Evolutionary conservation across 2,329 filamentous ascomycete genomes (phyloP).

Genomic region (Aspergillus sp.): DNA sequence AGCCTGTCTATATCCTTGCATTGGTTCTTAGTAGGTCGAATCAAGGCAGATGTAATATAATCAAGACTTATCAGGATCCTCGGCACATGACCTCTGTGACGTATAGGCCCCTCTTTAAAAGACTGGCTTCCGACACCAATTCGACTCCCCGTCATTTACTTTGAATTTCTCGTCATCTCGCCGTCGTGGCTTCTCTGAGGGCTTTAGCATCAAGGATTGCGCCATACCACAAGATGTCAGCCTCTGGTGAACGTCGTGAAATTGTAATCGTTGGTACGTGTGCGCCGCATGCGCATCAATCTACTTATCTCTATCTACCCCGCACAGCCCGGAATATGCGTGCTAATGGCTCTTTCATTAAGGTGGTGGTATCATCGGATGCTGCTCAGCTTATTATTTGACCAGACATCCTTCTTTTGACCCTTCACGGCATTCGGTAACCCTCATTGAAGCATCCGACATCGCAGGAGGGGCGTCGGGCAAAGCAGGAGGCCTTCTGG

Average conservation of each 20-base stretch:
- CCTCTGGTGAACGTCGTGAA: slow-evolving; percentile 33
- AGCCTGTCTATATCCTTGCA: slow-evolving; percentile 7
- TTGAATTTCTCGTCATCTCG: neutral
- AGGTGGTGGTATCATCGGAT: slow-evolving; percentile 93
- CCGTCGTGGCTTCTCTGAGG: slow-evolving; percentile 28
- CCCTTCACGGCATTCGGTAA: slow-evolving; percentile 72
- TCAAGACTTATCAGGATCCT: neutral
- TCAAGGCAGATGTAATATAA: neutral
- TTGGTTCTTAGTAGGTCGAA: neutral
- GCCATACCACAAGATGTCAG: slow-evolving; percentile 33
- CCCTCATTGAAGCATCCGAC: slow-evolving; percentile 79
- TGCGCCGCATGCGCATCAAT: neutral
- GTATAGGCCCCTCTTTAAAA: slow-evolving; percentile 21
- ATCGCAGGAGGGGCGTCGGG: slow-evolving; percentile 92
- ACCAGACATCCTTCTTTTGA: slow-evolving; percentile 83
- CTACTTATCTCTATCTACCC: slow-evolving; percentile 22
- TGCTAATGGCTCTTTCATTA: slow-evolving; percentile 14
- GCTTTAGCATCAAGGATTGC: slow-evolving; percentile 18
- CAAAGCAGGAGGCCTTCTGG: slow-evolving; percentile 89
- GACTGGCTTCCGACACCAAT: neutral
- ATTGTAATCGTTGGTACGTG: slow-evolving; percentile 45
- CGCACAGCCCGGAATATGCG: slow-evolving; percentile 19
- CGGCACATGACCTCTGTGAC: slow-evolving; percentile 37
- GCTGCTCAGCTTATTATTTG: slow-evolving; percentile 86
- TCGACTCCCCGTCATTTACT: neutral